Evolutionary conservation across 495 filamentous ascomycete genomes (phyloP), one percentile per base, ranked within the genome.

Genomic region (Echria macrotheca): DNA sequence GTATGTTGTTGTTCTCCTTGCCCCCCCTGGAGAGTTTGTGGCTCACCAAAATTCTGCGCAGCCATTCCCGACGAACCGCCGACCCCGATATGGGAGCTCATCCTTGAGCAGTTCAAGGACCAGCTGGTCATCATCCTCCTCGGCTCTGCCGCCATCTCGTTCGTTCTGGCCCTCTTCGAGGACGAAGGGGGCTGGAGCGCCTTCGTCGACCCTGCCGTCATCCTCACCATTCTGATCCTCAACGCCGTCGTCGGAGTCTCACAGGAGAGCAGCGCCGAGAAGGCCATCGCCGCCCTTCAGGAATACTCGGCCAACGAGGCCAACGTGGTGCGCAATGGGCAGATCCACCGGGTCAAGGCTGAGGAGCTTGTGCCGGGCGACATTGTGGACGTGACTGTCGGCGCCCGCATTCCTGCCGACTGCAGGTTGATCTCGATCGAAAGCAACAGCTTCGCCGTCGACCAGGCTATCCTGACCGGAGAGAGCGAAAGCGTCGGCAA

Each of bases 231-330:
- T 63, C 75, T 99, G 29, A 83, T 99, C 54, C 81, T 99, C 57
- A 99, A 99, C 69, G 86, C 94, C 38, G 82, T 97, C 48, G 94
- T 99, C 32, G 94, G 94, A 54, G 94, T 99, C 14, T 95, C 90
- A 36, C 94, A 99, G 77, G 94, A 99, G 74, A 95, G 86, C 66
- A 96, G 89, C 61, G 94, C 94, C 26, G 94, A 99, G 66, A 96
- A 96, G 68, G 94, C 94, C 8, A 99, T 99, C 69, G 90, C 94
- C 9, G 94, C 94, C 36, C 81, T 99, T 28, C 91, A 99, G 70
- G 91, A 99, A 79, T 99, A 99, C 70, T 96, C 91, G 32, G 94
- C 94, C 49, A 97, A 96, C 61, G 87, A 96, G 72, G 93, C 94
- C 52, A 99, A 91, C 65, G 91, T 94, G 43, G 60, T 96, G 40